phyloP scores from a whole-genome alignment of 495 filamentous ascomycete genomes.

The Xylaria sp. region DNA sequence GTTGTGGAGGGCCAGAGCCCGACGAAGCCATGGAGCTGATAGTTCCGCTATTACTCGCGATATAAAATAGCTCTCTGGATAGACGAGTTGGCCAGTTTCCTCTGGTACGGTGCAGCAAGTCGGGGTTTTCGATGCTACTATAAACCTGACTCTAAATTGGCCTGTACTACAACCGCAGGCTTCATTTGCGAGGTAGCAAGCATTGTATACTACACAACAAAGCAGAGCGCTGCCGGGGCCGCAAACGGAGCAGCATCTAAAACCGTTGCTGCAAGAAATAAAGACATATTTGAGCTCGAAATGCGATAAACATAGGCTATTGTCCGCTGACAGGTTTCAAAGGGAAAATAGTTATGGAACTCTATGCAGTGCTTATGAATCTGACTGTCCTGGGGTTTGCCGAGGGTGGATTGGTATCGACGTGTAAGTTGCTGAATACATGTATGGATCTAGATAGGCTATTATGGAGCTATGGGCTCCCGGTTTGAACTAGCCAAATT shows the following conservation, averaged over 20 bases:
- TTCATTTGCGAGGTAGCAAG: not conserved
- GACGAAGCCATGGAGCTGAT: not conserved
- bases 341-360: too few species aligned
- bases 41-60: not conserved
- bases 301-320: slow-evolving; percentile 3
- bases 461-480: not conserved
- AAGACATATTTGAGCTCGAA: not conserved
- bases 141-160: not conserved
- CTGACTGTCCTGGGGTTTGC: not conserved
- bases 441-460: too few species aligned
- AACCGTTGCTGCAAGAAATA: not conserved
- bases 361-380: not conserved
- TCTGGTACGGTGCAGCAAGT: not conserved
- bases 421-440: not conserved
- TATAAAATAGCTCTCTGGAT: not conserved
- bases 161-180: not conserved
- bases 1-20: not conserved
- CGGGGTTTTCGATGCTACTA: not conserved
- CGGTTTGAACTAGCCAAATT: not conserved
- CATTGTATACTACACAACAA: not conserved
- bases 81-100: not conserved
- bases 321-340: too few species aligned
- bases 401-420: not conserved
- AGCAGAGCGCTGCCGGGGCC: not conserved
- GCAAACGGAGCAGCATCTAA: slow-evolving; percentile 18